Evolutionary conservation across 2,329 filamentous ascomycete genomes (phyloP), one percentile per base, ranked within the genome.

Genomic region (Epicoccum nigrum): DNA sequence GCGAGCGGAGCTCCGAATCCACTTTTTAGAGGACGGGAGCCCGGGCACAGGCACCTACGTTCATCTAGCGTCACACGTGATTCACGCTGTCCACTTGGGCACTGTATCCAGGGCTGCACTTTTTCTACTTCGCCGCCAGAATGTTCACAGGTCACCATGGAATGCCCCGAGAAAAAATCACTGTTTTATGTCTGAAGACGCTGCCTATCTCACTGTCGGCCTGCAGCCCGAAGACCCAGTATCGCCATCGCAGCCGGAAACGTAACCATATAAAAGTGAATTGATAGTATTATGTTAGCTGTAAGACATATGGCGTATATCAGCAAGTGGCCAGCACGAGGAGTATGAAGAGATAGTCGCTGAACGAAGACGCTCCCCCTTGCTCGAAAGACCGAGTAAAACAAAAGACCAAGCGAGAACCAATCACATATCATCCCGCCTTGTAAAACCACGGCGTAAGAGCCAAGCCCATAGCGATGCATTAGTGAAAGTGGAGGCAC

Each of bases 401-500:
- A 40, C 60, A 65, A 62, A 56, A 45, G 16, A 40, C 23, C 51
- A 55, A 69, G 57, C 58, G 63, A 65, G 56, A 30, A 55, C 35
- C 50, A 37, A 33, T 32, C 48, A 25, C 33, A 38, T 41, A 40
- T 53, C 43, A 45, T 32, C 40, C 39, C 16, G 45, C 9, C 6
- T 7, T 25, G 23, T 25, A 7, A 9, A 25, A 6, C 23, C 30
- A 45, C 42, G 40, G 40, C 20, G 21, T 17, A 4, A 13, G n/a
- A 27, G 25, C 27, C 39, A 58, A 31, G 15, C 28, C 19, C 13
- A 47, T 16, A 32, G n/a, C 27, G 40, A 7, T 32, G 38, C 23
- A 13, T 20, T 4, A 11, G 23, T n/a, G 20, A 15, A 35, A 17
- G 13, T 21, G 30, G 6, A 9, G 9, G n/a, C n/a, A n/a, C n/a